Conservation (phyloP, 495 filamentous ascomycete genomes). For the Aspergillus steynii region DNA sequence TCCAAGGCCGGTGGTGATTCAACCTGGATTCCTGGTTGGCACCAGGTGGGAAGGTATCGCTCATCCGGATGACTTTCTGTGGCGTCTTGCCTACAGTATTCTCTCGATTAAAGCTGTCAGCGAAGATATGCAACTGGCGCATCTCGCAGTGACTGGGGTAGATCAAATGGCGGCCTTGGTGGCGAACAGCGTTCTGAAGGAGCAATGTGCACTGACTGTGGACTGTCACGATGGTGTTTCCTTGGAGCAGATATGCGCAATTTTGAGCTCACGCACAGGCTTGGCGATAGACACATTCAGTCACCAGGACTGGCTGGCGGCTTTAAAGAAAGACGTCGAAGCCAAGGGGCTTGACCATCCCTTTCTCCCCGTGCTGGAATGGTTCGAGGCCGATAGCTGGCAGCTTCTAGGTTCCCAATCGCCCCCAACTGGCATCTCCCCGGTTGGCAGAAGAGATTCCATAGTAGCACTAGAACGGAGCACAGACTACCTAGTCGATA, state of each 20-base stretch:
- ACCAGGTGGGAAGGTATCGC: conserved; percentile 21
- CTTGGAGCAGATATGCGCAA: not conserved
- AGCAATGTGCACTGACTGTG: no score
- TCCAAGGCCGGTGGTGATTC: conserved; percentile 11
- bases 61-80: conserved; percentile 26
- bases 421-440: no score
- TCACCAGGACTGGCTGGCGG: conserved; percentile 10
- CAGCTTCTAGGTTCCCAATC: conserved; percentile 4
- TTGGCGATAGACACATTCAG: not conserved
- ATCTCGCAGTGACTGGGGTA: conserved; percentile 14
- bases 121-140: not conserved
- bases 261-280: conserved; percentile 1
- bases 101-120: conserved; percentile 7
- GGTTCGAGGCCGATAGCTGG: conserved; percentile 16
- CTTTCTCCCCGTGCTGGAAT: conserved; percentile 14
- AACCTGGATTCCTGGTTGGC: conserved; percentile 32
- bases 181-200: not conserved
- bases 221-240: conserved; percentile 1
- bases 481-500: not conserved
- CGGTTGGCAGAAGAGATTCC: not conserved
- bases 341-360: conserved; percentile 8
- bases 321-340: conserved; percentile 5
- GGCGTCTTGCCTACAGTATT: conserved; percentile 22
- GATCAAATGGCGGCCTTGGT: conserved; percentile 11
- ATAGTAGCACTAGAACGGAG: not conserved